A percentile compares a stretch with the other conserved stretches of the same genome.
phyloP scores from a whole-genome alignment of 2,329 filamentous ascomycete genomes.

The Aureobasidium namibiae region DNA sequence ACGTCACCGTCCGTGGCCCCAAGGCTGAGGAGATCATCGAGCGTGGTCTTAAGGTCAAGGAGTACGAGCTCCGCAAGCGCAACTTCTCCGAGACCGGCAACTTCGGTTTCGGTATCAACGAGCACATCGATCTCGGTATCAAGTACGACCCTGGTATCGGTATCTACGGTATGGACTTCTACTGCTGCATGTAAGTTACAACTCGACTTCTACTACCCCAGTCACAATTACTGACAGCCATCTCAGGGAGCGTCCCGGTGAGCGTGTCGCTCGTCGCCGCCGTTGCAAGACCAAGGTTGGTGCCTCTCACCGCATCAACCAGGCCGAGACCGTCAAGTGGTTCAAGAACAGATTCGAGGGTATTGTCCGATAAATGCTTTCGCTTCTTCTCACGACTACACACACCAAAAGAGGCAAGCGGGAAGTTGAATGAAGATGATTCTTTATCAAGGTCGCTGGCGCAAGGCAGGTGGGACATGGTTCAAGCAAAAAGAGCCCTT shows the following conservation, averaged over 20 bases:
- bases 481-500: conserved; percentile 15
- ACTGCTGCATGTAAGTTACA: conserved; percentile 86
- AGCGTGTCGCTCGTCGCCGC: conserved; percentile 93
- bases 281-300: conserved; percentile 83
- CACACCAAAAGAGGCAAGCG: conserved; percentile 1
- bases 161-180: conserved; percentile 99
- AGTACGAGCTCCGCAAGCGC: conserved; percentile 98
- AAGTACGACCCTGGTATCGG: conserved; percentile 98
- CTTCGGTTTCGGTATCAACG: conserved; percentile 99
- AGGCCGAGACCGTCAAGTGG: conserved; percentile 95
- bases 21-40: conserved; percentile 99
- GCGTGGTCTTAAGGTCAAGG: conserved; percentile 99
- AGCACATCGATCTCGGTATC: conserved; percentile 99
- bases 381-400: conserved; percentile 2
- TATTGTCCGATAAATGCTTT: conserved; percentile 81
- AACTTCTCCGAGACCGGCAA: conserved; percentile 99
- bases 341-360: conserved; percentile 95
- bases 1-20: conserved; percentile 98
- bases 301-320: conserved; percentile 84
- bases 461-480: conserved; percentile 15
- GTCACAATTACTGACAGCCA: conserved; percentile 23
- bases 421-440: neutral
- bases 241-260: conserved; percentile 80
- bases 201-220: neutral
- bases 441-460: conserved; percentile 1